Percentiles rank a stretch among this genome's conserved stretches.
phyloP scores from a whole-genome alignment of 306 rosid genomes.

The Luffa acutangula region DNA sequence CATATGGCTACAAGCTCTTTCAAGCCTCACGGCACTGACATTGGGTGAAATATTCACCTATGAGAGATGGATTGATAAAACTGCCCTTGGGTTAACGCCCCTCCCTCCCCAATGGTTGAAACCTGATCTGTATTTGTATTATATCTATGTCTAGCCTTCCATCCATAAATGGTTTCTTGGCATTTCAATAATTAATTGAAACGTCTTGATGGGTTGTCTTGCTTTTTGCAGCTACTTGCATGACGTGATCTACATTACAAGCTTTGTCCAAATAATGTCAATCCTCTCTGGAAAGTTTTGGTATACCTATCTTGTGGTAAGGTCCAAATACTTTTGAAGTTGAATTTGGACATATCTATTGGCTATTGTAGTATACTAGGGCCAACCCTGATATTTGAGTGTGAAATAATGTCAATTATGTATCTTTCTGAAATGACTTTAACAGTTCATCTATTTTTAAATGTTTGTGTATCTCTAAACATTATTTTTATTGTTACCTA shows the following conservation, averaged over 20 bases:
- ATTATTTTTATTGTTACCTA: background rate
- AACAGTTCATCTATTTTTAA: background rate
- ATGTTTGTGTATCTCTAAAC: background rate
- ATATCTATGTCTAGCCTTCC: background rate
- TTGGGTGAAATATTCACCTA: background rate
- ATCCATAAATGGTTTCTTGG: background rate
- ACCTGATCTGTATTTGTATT: background rate
- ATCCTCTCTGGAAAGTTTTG: constrained; percentile 88
- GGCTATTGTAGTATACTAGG: background rate
- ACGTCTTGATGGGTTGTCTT: background rate
- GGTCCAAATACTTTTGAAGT: background rate
- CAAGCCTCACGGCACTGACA: background rate
- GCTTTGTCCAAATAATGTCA: constrained; percentile 90
- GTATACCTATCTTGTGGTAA: constrained; percentile 89
- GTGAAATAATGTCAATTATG: background rate
- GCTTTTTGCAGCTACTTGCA: constrained; percentile 47
- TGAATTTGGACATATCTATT: background rate
- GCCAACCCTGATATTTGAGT: background rate
- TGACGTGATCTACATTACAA: constrained; percentile 37
- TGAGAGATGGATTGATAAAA: background rate
- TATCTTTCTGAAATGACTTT: constrained; percentile 2
- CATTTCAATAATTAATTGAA: background rate
- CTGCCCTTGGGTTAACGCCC: background rate
- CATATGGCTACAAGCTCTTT: background rate
- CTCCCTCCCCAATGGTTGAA: background rate